Evolutionary conservation across 306 rosid species (phyloP).

Genomic region (Quercus bicolor): DNA sequence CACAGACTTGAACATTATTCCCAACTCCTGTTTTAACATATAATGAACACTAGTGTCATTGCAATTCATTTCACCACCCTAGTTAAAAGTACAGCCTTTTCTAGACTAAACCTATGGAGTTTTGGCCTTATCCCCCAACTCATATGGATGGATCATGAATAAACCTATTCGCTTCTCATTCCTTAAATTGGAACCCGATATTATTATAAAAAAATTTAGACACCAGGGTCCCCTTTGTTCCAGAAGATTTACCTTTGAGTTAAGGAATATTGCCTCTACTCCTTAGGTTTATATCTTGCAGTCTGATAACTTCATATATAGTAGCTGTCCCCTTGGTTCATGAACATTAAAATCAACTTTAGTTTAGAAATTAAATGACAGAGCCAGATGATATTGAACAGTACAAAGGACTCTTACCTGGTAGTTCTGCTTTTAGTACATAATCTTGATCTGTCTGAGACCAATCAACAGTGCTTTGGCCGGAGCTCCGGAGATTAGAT

Average conservation of each 20-base stretch:
- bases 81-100: constrained; percentile 13
- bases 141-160: constrained; percentile 1
- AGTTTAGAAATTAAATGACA: background rate
- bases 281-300: constrained; percentile 9
- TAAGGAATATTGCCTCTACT: constrained; percentile 26
- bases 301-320: constrained; percentile 15
- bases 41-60: constrained; percentile 29
- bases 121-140: constrained; percentile 26
- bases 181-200: background rate
- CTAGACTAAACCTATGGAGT: constrained; percentile 25
- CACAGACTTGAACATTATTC: constrained; percentile 53
- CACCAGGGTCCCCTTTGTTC: constrained; percentile 12
- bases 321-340: constrained; percentile 21
- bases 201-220: constrained; percentile 2
- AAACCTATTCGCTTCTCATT: constrained; percentile 7
- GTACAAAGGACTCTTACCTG: constrained; percentile 42
- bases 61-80: constrained; percentile 15
- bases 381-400: background rate
- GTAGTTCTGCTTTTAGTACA: constrained; percentile 69
- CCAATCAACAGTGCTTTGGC: constrained; percentile 72
- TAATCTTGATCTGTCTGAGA: constrained; percentile 59
- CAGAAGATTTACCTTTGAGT: constrained; percentile 22
- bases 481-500: constrained; percentile 52
- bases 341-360: constrained; percentile 14
- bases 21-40: constrained; percentile 61